A percentile compares a stretch with the other conserved stretches of the same genome.
Conservation (phyloP, 2,329 filamentous ascomycete genomes). For the Exserohilum turcica region DNA sequence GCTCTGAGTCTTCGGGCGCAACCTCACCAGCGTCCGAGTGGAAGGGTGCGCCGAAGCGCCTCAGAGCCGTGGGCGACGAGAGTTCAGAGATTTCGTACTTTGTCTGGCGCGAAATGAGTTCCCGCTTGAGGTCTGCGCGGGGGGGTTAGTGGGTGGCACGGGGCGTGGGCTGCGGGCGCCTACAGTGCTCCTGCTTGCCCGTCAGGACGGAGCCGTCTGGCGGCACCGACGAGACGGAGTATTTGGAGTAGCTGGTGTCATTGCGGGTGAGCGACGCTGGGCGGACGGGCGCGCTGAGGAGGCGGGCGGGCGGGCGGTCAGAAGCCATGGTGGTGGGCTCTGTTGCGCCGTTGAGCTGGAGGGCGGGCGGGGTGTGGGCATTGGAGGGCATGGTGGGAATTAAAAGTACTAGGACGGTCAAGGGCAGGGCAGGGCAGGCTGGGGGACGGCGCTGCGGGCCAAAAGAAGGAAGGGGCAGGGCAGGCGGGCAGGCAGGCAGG, state of each 20-base stretch:
- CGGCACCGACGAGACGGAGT: constrained; percentile 54
- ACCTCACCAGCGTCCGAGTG: constrained; percentile 91
- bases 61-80: constrained; percentile 90
- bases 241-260: constrained; percentile 45
- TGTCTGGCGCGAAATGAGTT: constrained; percentile 89
- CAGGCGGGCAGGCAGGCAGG: no score
- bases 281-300: constrained; percentile 28
- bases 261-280: constrained; percentile 25
- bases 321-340: constrained; percentile 41
- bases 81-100: constrained; percentile 89
- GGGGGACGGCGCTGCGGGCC: constrained; percentile 3
- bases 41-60: constrained; percentile 94
- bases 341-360: constrained; percentile 40
- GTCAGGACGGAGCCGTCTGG: constrained; percentile 71
- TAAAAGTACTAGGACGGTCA: constrained; percentile 13
- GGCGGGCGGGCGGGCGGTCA: constrained; percentile 25
- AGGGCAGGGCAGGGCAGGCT: background rate
- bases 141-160: constrained; percentile 14
- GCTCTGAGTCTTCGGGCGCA: constrained; percentile 87
- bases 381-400: constrained; percentile 33
- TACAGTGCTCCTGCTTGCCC: constrained; percentile 98
- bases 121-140: constrained; percentile 83
- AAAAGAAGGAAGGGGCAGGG: constrained; percentile 8
- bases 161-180: constrained; percentile 35
- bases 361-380: constrained; percentile 30